Conservation (phyloP, 768 basidiomycete genomes). For the Naematelia encephala region DNA sequence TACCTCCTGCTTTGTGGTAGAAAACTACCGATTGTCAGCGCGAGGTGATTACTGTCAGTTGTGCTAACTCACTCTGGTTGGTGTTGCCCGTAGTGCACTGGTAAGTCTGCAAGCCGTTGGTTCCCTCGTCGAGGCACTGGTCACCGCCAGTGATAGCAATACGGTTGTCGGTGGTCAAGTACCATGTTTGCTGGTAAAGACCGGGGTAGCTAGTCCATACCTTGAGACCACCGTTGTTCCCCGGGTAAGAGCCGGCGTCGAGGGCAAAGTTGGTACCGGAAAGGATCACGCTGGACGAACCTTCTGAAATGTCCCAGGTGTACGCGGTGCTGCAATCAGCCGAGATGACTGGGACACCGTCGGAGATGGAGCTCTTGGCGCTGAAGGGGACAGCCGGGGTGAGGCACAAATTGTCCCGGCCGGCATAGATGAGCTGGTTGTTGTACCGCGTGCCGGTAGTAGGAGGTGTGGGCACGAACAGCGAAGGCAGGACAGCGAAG, state of each 20-base stretch:
- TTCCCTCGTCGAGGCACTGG: constrained; percentile 43
- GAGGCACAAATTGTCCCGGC: background rate
- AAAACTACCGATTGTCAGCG: background rate
- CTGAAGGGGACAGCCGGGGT: background rate
- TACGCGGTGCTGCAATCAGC: constrained; percentile 8
- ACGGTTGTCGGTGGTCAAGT: constrained; percentile 39
- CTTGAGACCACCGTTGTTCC: constrained; percentile 25
- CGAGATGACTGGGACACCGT: constrained; percentile 13
- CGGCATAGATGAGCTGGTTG: background rate
- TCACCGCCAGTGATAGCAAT: constrained; percentile 48
- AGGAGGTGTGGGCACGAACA: background rate
- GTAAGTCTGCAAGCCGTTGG: constrained; percentile 39
- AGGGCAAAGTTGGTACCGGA: constrained; percentile 21
- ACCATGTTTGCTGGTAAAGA: constrained; percentile 37
- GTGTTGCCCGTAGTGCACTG: constrained; percentile 46
- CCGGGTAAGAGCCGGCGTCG: constrained; percentile 21
- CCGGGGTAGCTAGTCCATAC: constrained; percentile 31
- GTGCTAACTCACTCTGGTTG: constrained; percentile 38
- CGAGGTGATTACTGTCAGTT: background rate
- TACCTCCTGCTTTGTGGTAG: background rate
- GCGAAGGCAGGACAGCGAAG: background rate
- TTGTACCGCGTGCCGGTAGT: background rate
- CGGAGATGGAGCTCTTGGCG: constrained; percentile 3
- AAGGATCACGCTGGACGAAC: constrained; percentile 14
- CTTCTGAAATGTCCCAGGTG: constrained; percentile 26